Evolutionary conservation across 2,329 filamentous ascomycete genomes (phyloP), one percentile per base, ranked within the genome.

Genomic region (Harringtonia aguacate): DNA sequence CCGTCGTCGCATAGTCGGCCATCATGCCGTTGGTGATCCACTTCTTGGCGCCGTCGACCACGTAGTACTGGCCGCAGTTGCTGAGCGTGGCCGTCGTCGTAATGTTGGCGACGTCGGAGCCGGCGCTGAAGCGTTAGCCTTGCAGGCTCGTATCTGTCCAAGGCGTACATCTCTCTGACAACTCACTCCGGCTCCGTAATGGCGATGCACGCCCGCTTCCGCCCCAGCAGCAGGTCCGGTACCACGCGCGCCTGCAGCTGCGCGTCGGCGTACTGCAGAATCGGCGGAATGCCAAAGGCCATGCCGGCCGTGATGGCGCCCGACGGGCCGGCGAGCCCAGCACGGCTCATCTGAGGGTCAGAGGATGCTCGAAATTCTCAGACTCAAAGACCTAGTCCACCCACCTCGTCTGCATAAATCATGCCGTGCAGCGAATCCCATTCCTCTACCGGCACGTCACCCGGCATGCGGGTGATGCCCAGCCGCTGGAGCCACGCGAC

Each of bases 21-120:
- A 79, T 85, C 47, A 84, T 77, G 6, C 77, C 83, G 53, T 84
- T 84, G 1, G 80, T 84, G 55, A 85, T 84, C 83, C 84, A 88
- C 63, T 88, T 86, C 72, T 87, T 87, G 0, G 73, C 70, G n/a
- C 83, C 83, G 46, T 84, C 86, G 39, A 87, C 63, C 38, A 87
- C 70, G 56, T 82, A 88, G 53, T 76, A 64, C 56, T 77, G 79
- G 12, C 82, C 81, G 54, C 68, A 73, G 58, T 78, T 80, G 24
- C 24, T 27, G 7, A 27, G 24, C 4, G 60, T 65, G 2, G 83
- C 84, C 0, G 77, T 83, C 0, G 83, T 86, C 4, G 71, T 70
- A 50, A 87, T 83, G 53, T 81, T 82, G 8, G 81, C 80, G 2
- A 88, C 84, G 56, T 88, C 84, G 42, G 73, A 79, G 0, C 84